Percentiles rank a stretch among this genome's conserved stretches.
Conservation (phyloP, 1,284 basidiomycete genomes). For the Agaricales sp. region DNA sequence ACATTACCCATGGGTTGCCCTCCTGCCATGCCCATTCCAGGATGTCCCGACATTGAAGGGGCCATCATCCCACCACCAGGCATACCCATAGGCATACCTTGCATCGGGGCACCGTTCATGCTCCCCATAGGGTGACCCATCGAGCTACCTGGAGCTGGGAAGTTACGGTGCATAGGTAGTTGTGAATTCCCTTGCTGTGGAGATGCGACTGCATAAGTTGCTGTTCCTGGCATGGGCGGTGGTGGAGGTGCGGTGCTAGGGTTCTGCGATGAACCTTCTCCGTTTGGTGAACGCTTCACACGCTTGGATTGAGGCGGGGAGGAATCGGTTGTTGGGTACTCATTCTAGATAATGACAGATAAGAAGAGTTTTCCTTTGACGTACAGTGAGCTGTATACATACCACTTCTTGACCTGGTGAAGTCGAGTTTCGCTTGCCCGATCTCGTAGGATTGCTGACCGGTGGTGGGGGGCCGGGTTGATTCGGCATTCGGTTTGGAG, state of each 20-base stretch:
- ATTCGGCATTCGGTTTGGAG: neutral
- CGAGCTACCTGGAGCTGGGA: neutral
- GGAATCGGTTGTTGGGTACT: constrained; percentile 4
- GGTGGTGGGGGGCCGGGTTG: too few species aligned
- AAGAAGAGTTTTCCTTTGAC: neutral
- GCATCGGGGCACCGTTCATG: neutral
- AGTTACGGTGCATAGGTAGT: neutral
- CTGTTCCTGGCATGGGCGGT: neutral
- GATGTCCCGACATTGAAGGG: neutral
- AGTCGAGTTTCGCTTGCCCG: neutral
- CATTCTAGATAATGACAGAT: neutral
- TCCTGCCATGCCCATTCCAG: neutral
- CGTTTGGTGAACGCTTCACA: neutral
- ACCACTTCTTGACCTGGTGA: neutral
- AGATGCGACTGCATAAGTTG: neutral
- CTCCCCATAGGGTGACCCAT: neutral
- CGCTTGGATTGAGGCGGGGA: constrained; percentile 1
- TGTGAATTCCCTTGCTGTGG: neutral
- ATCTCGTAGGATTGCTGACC: neutral
- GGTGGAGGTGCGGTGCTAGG: neutral
- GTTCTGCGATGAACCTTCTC: neutral
- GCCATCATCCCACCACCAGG: neutral
- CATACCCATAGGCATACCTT: neutral
- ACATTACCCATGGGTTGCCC: neutral
- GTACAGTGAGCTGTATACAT: neutral